phyloP scores from a whole-genome alignment of 305 asterid species.

The Andrographis paniculata region DNA sequence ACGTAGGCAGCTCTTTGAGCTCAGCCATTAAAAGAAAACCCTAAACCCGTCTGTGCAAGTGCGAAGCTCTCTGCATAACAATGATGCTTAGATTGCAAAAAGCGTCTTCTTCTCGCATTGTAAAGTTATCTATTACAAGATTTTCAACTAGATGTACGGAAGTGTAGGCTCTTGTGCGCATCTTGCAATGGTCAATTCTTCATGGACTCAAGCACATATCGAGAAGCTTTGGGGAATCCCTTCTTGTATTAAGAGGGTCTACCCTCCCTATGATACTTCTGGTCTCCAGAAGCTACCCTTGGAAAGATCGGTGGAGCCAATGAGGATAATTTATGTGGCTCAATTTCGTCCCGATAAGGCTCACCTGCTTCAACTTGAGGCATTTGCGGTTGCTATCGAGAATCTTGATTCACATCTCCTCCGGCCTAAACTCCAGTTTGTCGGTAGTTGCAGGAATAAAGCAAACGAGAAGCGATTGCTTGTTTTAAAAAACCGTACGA shows the following conservation, averaged over 20 bases:
- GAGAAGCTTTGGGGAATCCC: conserved; percentile 86
- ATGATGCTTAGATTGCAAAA: conserved; percentile 62
- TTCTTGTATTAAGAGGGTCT: conserved; percentile 57
- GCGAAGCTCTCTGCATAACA: conserved; percentile 79
- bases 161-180: conserved; percentile 73
- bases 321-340: conserved; percentile 50
- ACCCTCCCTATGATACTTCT: conserved; percentile 94
- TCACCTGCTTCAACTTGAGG: conserved; percentile 84
- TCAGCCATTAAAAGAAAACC: no score
- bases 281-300: conserved; percentile 74
- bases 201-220: conserved; percentile 91
- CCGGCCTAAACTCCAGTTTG: conserved; percentile 74
- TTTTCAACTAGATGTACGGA: conserved; percentile 86
- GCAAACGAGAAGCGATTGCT: conserved; percentile 85
- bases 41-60: no score
- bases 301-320: conserved; percentile 34
- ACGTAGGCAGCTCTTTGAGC: no score
- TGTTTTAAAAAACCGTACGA: conserved; percentile 56
- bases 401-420: conserved; percentile 43
- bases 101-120: conserved; percentile 66
- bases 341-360: conserved; percentile 85
- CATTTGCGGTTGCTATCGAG: conserved; percentile 62
- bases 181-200: conserved; percentile 89
- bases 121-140: conserved; percentile 63
- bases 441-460: conserved; percentile 93